Evolutionary conservation across 2,329 filamentous ascomycete genomes (phyloP), one percentile per base, ranked within the genome.

Genomic region (Neopestalotiopsis rosae): DNA sequence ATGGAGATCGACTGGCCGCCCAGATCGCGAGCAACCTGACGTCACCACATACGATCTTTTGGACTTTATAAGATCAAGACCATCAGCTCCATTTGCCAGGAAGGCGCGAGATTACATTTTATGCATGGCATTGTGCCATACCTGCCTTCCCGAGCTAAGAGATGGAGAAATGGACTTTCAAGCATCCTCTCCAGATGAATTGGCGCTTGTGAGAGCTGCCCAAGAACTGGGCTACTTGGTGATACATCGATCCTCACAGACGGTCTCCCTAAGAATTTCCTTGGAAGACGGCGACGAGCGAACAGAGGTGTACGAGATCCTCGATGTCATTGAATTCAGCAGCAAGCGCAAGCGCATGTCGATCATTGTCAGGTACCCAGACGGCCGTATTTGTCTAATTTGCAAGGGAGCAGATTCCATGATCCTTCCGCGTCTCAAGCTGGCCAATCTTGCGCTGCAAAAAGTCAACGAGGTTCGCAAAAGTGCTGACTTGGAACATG

Each of bases 261-360:
- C 87, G 0, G 88, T 97, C 52, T 89, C 87, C 0, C 73, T 90
- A 7, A 81, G 80, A 30, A 77, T 87, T 24, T 78, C 77, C 0
- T 78, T 78, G 17, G 74, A 78, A 3, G 78, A 80, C 34, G 83
- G 82, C 4, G 74, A 76, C 3, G 74, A 76, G 9, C 80, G 85
- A 3, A 83, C 86, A 2, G 90, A 94, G 74, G 86, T 85, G 0
- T 98, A 95, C 74, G 89, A 97, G 71, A 88, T 97, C 4, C 81
- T 97, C 40, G 94, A 97, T 74, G 87, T 97, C 4, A 94, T 98
- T 69, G 95, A 97, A 76, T 98, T 98, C 75, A 96, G 92, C 70
- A 97, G 93, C 80, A 90, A 92, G 71, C 88, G 95, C 30, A 97
- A 97, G 81, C 88, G 95, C 56, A 97, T 98, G 95, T 95, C 94